Percentiles rank a stretch among this genome's conserved stretches.
Evolutionary conservation across 1,284 basidiomycete species (phyloP).

Genomic region (Ustilago nuda): DNA sequence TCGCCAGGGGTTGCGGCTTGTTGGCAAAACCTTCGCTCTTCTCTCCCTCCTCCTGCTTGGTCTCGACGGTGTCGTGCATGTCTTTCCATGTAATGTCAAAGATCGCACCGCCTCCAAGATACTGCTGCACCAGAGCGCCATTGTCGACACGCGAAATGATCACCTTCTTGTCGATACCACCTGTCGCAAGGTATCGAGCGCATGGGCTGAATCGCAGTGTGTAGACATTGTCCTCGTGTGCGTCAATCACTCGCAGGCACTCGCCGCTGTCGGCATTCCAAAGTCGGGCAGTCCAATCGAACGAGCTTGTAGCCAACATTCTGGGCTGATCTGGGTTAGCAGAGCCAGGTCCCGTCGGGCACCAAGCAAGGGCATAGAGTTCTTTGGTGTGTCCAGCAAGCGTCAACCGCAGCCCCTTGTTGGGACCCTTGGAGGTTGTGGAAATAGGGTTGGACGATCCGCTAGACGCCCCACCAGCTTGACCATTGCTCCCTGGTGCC

Average conservation of each 20-base stretch:
- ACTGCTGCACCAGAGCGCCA: slow-evolving; percentile 53
- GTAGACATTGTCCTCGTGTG: slow-evolving; percentile 66
- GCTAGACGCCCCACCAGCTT: slow-evolving; percentile 17
- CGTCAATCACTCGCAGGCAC: slow-evolving; percentile 61
- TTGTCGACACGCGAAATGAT: slow-evolving; percentile 58
- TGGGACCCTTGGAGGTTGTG: slow-evolving; percentile 47
- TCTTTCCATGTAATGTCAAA: slow-evolving; percentile 56
- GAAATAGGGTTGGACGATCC: slow-evolving; percentile 22
- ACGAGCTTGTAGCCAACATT: slow-evolving; percentile 67
- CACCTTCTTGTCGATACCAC: slow-evolving; percentile 65
- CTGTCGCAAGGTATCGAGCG: slow-evolving; percentile 64
- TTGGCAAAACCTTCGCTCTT: slow-evolving; percentile 15
- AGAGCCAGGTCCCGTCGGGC: slow-evolving; percentile 59
- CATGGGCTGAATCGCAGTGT: slow-evolving; percentile 64
- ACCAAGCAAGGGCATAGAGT: slow-evolving; percentile 66
- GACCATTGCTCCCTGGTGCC: slow-evolving; percentile 37
- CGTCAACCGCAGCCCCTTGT: slow-evolving; percentile 49
- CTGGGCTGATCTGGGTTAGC: slow-evolving; percentile 58
- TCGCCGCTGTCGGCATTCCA: slow-evolving; percentile 68
- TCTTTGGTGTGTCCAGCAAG: slow-evolving; percentile 66
- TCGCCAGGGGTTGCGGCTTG: slow-evolving; percentile 20
- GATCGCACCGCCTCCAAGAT: slow-evolving; percentile 51
- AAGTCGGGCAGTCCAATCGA: slow-evolving; percentile 65
- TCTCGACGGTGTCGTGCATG: slow-evolving; percentile 28
- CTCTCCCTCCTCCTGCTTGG: slow-evolving; percentile 46